Percentiles rank a stretch among this genome's conserved stretches.
Evolutionary conservation across 2,329 filamentous ascomycete species (phyloP).

Genomic region (Tolypocladium amazonense): DNA sequence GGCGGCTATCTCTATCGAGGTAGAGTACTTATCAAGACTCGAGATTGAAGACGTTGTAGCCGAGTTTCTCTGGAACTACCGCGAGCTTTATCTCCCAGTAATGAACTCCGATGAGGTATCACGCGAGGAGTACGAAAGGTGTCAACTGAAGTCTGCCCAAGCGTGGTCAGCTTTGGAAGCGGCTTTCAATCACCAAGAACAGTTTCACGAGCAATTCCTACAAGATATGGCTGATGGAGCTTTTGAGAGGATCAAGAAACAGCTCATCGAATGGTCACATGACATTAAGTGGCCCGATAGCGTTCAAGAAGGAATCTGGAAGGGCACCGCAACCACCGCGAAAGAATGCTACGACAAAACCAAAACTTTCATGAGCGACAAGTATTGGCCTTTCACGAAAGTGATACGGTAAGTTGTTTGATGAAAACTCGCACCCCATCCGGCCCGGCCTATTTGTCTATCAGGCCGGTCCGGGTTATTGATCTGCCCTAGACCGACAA

Average conservation of each 20-base stretch:
- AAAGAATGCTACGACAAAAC: conserved; percentile 18
- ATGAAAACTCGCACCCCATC: too few species aligned
- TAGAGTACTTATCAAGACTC: conserved; percentile 16
- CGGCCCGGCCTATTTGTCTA: too few species aligned
- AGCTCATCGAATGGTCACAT: conserved; percentile 16
- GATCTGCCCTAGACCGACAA: too few species aligned
- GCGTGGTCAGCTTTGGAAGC: conserved; percentile 27
- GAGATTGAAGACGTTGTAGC: conserved; percentile 16
- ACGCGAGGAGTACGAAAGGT: conserved; percentile 13
- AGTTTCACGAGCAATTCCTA: conserved; percentile 12
- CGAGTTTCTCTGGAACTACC: conserved; percentile 21
- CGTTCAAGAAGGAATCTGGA: conserved; percentile 14
- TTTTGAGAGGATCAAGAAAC: conserved; percentile 10
- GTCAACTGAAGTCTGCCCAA: conserved; percentile 22
- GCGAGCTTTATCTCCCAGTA: conserved; percentile 15
- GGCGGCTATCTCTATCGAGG: conserved; percentile 18
- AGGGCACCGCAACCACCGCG: conserved; percentile 15
- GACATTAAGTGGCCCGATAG: conserved; percentile 20
- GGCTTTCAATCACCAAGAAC: conserved; percentile 17
- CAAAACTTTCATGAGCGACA: conserved; percentile 19
- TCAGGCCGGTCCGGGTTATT: too few species aligned
- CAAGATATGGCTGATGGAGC: conserved; percentile 16
- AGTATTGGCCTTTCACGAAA: conserved; percentile 24
- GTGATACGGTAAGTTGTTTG: conserved; percentile 16
- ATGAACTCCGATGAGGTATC: conserved; percentile 9